Conservation (phyloP, 2,329 filamentous ascomycete genomes). For the Pseudogymnoascus sp. region DNA sequence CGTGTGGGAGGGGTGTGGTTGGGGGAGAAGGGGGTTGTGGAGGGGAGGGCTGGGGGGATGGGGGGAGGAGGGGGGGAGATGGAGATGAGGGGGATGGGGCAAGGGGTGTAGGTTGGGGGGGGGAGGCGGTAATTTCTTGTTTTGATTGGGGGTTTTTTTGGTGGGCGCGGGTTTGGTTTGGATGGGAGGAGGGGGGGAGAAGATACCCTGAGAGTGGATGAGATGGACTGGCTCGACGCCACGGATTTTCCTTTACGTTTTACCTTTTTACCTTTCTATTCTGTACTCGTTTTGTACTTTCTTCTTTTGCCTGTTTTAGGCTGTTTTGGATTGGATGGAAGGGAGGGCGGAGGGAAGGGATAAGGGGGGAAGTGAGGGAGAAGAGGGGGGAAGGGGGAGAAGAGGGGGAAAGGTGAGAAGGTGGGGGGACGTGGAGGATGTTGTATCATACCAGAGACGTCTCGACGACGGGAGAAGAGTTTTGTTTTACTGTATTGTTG, state of each 20-base stretch:
- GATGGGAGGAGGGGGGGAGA: not conserved
- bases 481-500: not conserved
- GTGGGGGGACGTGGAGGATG: not conserved
- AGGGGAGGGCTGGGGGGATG: conserved; percentile 37
- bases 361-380: too few species aligned
- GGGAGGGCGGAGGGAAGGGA: not conserved
- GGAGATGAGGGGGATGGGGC: not conserved
- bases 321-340: not conserved
- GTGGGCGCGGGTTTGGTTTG: too few species aligned
- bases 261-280: not conserved
- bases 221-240: not conserved
- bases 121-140: too few species aligned
- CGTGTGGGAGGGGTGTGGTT: conserved; percentile 70
- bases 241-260: not conserved
- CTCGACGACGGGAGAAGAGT: not conserved
- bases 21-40: conserved; percentile 47
- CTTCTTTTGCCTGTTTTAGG: not conserved
- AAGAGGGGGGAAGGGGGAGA: not conserved
- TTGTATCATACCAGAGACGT: not conserved
- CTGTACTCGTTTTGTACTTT: not conserved
- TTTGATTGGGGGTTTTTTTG: too few species aligned
- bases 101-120: not conserved
- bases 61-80: conserved; percentile 34
- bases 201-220: not conserved
- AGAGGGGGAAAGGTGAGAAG: not conserved